Evolutionary conservation across 352 stramenopile species (phyloP), one percentile per base, ranked within the genome.

Genomic region (Phytopythium vexans): DNA sequence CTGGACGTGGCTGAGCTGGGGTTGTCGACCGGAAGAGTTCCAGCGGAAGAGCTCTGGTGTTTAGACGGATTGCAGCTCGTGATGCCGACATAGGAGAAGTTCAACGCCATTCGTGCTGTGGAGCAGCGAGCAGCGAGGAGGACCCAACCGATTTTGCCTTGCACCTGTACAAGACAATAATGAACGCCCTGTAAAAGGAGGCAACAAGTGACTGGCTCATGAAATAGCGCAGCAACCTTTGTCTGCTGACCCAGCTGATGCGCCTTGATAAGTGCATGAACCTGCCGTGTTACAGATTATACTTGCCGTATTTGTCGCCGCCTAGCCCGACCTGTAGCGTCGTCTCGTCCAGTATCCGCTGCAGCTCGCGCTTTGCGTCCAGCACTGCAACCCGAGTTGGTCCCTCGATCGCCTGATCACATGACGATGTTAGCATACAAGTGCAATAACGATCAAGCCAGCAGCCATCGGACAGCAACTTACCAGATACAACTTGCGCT

Each of bases 401-500:
- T 16, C 80, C 86, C 60, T 92, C 83, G 49, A 95, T 95, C 8
- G 77, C 77, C 83, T 93, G 33, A 21, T 10, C 4, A 48, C 10
- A 50, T 10, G 27, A 41, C 39, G 12, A 41, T 15, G 51, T 47
- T 6, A 54, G 37, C 12, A 41, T 12, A n/a, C 11, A 9, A 21
- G 11, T 12, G 15, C 10, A 4, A 45, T 12, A 6, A 51, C 37
- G 31, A 46, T 37, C 11, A 43, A n/a, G 4, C 40, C 36, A 27
- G 3, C 49, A 16, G 27, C 27, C 6, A 56, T 27, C 32, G n/a
- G 21, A 31, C 37, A 41, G 35, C 10, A 37, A 79, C 74, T 55
- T 82, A 96, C 76, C 68, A 98, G 63, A 54, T 96, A 94, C 10
- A 97, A 64, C 55, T 93, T 94, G 34, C 83, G 75, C 64, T 97